Percentiles rank a stretch among this genome's conserved stretches.
phyloP scores from a whole-genome alignment of 495 filamentous ascomycete species.

The Podospora australis region DNA sequence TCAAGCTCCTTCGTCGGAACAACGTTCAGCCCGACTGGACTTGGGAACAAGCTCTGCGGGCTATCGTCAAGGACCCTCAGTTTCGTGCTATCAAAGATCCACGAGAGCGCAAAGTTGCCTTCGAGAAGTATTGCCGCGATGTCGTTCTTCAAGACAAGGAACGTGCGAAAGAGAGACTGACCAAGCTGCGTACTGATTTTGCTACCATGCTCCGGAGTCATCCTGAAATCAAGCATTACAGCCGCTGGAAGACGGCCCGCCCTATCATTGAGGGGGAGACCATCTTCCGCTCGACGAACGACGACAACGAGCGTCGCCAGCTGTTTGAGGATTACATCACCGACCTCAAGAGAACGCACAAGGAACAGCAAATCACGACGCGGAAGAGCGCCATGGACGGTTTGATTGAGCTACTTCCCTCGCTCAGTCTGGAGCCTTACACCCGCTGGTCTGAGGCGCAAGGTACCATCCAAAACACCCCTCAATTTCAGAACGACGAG shows the following conservation, averaged over 20 bases:
- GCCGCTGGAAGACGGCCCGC: constrained; percentile 92
- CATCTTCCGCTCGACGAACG: constrained; percentile 83
- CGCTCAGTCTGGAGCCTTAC: constrained; percentile 81
- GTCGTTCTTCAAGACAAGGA: constrained; percentile 90
- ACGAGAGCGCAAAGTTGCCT: constrained; percentile 82
- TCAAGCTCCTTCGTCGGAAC: constrained; percentile 79
- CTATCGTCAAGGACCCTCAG: constrained; percentile 87
- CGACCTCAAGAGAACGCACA: constrained; percentile 71
- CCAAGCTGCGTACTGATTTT: constrained; percentile 91
- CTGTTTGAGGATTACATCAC: constrained; percentile 91
- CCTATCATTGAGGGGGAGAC: constrained; percentile 94
- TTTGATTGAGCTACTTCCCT: constrained; percentile 72
- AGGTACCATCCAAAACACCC: constrained; percentile 68
- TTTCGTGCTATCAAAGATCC: constrained; percentile 93
- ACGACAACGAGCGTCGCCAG: constrained; percentile 83
- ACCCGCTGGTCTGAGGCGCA: constrained; percentile 93
- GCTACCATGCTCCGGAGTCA: constrained; percentile 93
- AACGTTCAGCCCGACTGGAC: constrained; percentile 85
- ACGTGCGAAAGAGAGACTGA: constrained; percentile 86
- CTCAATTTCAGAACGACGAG: constrained; percentile 73
- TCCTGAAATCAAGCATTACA: constrained; percentile 96
- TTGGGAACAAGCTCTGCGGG: constrained; percentile 85
- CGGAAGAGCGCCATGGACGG: constrained; percentile 83
- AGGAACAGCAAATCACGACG: constrained; percentile 62
- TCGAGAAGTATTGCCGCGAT: constrained; percentile 92